Conservation (phyloP, 1,284 basidiomycete genomes). For the Melampsora americana region DNA sequence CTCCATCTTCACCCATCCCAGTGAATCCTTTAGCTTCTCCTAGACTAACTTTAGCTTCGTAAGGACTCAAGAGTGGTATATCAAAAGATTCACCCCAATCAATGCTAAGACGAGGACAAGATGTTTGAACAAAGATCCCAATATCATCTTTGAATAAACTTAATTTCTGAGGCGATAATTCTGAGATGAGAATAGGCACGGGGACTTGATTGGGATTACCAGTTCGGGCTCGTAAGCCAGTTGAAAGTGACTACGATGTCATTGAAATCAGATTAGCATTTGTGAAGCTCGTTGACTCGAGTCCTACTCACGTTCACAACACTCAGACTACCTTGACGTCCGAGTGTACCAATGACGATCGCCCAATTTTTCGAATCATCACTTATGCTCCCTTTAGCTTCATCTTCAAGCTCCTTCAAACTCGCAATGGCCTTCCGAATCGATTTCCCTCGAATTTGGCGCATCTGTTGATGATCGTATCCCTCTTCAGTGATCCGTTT, state of each 20-base stretch:
- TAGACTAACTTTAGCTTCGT: constrained; percentile 85
- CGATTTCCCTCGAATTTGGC: constrained; percentile 68
- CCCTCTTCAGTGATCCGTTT: constrained; percentile 92
- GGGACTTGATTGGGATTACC: constrained; percentile 59
- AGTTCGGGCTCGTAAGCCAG: constrained; percentile 42
- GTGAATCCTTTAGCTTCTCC: constrained; percentile 68
- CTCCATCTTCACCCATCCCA: constrained; percentile 55
- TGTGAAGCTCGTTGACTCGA: neutral
- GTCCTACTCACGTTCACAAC: constrained; percentile 66
- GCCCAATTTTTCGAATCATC: constrained; percentile 66
- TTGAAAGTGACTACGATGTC: constrained; percentile 65
- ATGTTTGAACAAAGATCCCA: constrained; percentile 87
- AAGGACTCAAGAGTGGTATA: constrained; percentile 82
- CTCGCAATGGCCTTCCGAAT: constrained; percentile 67
- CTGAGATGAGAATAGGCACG: constrained; percentile 87
- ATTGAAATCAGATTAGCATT: constrained; percentile 16
- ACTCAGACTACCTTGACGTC: constrained; percentile 84
- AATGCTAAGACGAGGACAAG: constrained; percentile 90
- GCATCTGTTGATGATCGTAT: constrained; percentile 89
- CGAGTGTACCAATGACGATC: constrained; percentile 90
- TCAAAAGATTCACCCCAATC: constrained; percentile 82
- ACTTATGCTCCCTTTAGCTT: neutral
- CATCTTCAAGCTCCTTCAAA: constrained; percentile 45
- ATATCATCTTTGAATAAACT: constrained; percentile 73
- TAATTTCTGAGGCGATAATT: constrained; percentile 90